phyloP scores from a whole-genome alignment of 352 stramenopile genomes.

The Globisporangium acanthophoron region DNA sequence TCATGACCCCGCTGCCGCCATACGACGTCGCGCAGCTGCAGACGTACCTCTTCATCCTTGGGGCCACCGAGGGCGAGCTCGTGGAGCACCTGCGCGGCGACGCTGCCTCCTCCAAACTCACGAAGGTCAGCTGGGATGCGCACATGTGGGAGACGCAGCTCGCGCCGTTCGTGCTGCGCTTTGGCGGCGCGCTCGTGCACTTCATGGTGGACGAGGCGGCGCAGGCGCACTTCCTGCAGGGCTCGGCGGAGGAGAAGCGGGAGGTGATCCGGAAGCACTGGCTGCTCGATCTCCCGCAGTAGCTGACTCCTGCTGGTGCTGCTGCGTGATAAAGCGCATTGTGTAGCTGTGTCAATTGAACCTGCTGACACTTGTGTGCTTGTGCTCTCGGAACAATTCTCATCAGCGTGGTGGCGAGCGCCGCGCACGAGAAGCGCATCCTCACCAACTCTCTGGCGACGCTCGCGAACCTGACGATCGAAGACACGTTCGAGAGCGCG shows the following conservation, averaged over 20 bases:
- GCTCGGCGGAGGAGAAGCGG: constrained; percentile 35
- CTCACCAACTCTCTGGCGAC: constrained; percentile 22
- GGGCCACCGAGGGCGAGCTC: constrained; percentile 55
- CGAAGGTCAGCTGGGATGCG: constrained; percentile 57
- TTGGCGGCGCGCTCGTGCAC: constrained; percentile 60
- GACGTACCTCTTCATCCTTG: constrained; percentile 83
- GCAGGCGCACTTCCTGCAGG: constrained; percentile 44
- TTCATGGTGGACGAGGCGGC: constrained; percentile 63
- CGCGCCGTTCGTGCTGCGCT: constrained; percentile 57
- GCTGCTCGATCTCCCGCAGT: constrained; percentile 4
- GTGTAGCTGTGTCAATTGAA: too few relatives aligned
- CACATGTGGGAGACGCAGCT: constrained; percentile 68
- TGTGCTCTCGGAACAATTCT: constrained; percentile 5
- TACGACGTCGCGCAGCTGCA: constrained; percentile 83
- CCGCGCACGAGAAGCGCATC: constrained; percentile 5
- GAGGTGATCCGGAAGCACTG: constrained; percentile 77
- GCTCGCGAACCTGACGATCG: constrained; percentile 70
- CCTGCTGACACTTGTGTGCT: too few relatives aligned
- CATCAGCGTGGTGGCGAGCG: constrained; percentile 17
- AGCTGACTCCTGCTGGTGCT: too few relatives aligned
- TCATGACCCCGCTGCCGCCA: constrained; percentile 64
- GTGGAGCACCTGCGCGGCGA: constrained; percentile 71
- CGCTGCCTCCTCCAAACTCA: constrained; percentile 58
- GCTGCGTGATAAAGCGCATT: too few relatives aligned
- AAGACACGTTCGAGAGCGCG: constrained; percentile 52